A percentile compares a stretch with the other conserved stretches of the same genome.
Conservation (phyloP, 768 basidiomycete species). For the Kwoniella shandongensis region DNA sequence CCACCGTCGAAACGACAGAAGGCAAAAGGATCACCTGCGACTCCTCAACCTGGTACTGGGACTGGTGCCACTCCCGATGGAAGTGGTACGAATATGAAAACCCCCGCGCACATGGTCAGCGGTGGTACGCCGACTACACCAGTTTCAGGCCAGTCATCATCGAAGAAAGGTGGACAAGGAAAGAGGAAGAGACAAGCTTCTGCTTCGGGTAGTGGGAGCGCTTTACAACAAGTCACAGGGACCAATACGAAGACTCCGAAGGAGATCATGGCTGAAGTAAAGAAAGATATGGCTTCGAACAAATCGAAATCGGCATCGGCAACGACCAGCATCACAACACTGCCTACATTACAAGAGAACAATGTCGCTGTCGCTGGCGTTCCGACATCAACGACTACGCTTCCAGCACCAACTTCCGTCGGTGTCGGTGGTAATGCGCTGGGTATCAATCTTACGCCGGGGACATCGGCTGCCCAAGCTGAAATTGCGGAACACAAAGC, state of each 20-base stretch:
- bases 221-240: conserved; percentile 14
- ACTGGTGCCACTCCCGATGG: conserved; percentile 18
- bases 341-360: not conserved
- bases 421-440: conserved; percentile 8
- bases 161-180: conserved; percentile 9
- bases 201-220: conserved; percentile 1
- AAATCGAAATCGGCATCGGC: not conserved
- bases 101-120: not conserved
- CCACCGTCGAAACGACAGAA: conserved; percentile 37
- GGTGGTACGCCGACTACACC: conserved; percentile 5
- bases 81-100: conserved; percentile 1
- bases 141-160: conserved; percentile 3
- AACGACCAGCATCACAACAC: not conserved
- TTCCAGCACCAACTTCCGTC: not conserved
- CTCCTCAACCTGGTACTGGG: conserved; percentile 16
- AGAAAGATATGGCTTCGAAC: conserved; percentile 4
- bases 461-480: conserved; percentile 5
- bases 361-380: no score
- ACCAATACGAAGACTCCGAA: conserved; percentile 14
- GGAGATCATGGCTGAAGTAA: conserved; percentile 22
- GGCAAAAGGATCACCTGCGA: conserved; percentile 13
- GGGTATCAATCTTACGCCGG: conserved; percentile 17
- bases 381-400: not conserved
- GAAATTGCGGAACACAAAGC: conserved; percentile 12
- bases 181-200: conserved; percentile 25